Percentiles rank a stretch among this genome's conserved stretches.
Conservation (phyloP, 2,329 filamentous ascomycete species). For the Colletotrichum sp. region DNA sequence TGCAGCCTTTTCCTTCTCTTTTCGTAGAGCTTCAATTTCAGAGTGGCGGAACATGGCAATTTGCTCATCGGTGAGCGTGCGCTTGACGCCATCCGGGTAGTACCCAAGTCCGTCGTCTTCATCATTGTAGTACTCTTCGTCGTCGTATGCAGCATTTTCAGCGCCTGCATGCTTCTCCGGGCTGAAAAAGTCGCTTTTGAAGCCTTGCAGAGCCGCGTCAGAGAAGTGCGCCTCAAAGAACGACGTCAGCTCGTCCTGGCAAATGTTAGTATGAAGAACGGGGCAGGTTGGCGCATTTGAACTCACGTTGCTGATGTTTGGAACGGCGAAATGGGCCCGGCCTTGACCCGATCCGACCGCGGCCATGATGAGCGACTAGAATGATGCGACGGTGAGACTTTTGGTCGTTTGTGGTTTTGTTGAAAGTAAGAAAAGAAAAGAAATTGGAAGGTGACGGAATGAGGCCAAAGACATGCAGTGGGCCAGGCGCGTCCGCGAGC, state of each 20-base stretch:
- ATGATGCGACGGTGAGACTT: background rate
- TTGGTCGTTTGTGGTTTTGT: background rate
- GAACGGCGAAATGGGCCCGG: background rate
- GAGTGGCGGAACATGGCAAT: constrained; percentile 90
- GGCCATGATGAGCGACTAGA: background rate
- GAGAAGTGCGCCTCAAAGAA: constrained; percentile 70
- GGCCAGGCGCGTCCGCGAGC: constrained; percentile 10
- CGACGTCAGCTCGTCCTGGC: constrained; percentile 61
- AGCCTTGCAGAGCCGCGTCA: constrained; percentile 46
- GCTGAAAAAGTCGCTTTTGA: constrained; percentile 49
- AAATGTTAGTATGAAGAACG: constrained; percentile 16
- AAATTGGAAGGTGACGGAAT: background rate
- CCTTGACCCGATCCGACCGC: background rate
- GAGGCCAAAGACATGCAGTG: background rate
- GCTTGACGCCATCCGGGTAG: constrained; percentile 85
- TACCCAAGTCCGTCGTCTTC: constrained; percentile 78
- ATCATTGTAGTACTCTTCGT: constrained; percentile 37
- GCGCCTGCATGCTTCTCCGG: constrained; percentile 28
- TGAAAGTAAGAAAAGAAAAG: background rate
- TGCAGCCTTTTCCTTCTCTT: constrained; percentile 43
- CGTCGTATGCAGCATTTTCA: constrained; percentile 24
- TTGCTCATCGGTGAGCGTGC: constrained; percentile 90
- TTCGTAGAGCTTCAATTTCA: constrained; percentile 74
- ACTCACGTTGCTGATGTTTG: constrained; percentile 16
- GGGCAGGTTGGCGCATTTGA: background rate